Percentiles rank a stretch among this genome's conserved stretches.
These are phyloP conservation scores for Persicaria maculosa DNA, from an alignment of 148 eudicot genomes.

Conservation along the genomic window DNA sequence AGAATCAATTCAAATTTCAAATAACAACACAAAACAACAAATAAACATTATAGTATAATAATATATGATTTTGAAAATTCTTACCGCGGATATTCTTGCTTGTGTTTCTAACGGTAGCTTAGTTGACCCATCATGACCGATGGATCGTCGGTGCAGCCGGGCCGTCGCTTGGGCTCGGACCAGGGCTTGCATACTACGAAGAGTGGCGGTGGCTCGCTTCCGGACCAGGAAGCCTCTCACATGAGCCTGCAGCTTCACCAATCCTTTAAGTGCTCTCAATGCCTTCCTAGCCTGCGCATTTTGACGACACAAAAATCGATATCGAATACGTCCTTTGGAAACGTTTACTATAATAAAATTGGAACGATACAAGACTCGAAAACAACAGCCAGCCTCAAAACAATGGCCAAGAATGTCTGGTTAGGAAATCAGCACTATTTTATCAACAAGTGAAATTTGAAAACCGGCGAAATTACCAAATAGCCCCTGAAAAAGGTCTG, in stretches of 20 bases:
- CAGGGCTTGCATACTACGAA: constrained; percentile 83
- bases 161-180: constrained; percentile 65
- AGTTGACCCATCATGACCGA: constrained; percentile 17
- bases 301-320: not conserved
- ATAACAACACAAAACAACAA: not conserved
- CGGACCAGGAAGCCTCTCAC: constrained; percentile 82
- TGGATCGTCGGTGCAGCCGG: constrained; percentile 42
- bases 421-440: too few relatives aligned
- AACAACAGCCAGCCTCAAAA: not conserved
- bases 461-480: constrained; percentile 37
- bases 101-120: constrained; percentile 31
- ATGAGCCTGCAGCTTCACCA: constrained; percentile 82
- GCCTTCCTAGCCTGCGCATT: constrained; percentile 70
- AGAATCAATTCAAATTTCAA: not conserved
- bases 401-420: too few relatives aligned
- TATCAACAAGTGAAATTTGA: not conserved
- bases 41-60: not conserved
- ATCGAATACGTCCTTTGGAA: too few relatives aligned
- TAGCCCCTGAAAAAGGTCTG: constrained; percentile 70
- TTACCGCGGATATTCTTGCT: constrained; percentile 49
- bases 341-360: too few relatives aligned
- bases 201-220: constrained; percentile 71
- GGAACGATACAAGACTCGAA: not conserved
- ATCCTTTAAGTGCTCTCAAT: constrained; percentile 64
- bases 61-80: not conserved